These are phyloP conservation scores for Botrytis sinoallii DNA, from an alignment of 2,329 filamentous ascomycete species.

Conservation along the genomic window DNA sequence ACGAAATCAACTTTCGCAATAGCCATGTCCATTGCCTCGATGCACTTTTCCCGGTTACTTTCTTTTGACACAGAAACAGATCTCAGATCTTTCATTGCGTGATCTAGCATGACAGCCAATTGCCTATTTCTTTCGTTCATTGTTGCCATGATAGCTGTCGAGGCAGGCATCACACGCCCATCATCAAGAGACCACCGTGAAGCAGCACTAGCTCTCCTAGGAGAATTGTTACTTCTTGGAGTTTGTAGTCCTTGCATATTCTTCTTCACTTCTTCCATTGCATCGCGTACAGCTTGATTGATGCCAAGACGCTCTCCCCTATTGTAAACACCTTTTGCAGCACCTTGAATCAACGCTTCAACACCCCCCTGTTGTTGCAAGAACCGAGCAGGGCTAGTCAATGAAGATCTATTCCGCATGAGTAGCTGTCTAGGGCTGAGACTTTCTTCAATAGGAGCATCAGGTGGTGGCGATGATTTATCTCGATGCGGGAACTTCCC, in stretches of 20 bases:
- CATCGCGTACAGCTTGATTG: constrained; percentile 76
- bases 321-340: constrained; percentile 71
- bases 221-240: constrained; percentile 43
- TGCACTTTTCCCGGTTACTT: constrained; percentile 42
- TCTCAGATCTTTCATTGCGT: constrained; percentile 62
- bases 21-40: constrained; percentile 56
- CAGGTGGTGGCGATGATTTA: constrained; percentile 30
- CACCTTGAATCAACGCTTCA: constrained; percentile 71
- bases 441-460: constrained; percentile 33
- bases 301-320: constrained; percentile 74
- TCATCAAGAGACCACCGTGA: constrained; percentile 37
- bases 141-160: constrained; percentile 44
- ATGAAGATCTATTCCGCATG: constrained; percentile 32
- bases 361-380: constrained; percentile 55
- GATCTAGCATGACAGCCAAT: constrained; percentile 65
- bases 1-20: constrained; percentile 64
- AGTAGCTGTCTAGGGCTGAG: constrained; percentile 28
- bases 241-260: constrained; percentile 69
- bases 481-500: constrained; percentile 47
- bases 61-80: constrained; percentile 52
- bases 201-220: constrained; percentile 28
- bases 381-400: constrained; percentile 37
- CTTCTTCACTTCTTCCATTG: constrained; percentile 73
- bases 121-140: constrained; percentile 65
- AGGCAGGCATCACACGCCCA: constrained; percentile 29